Percentiles rank a stretch among this genome's conserved stretches.
These are phyloP conservation scores for Amaranthus tricolor DNA, from an alignment of 179 eudicot species.

Conservation along the genomic window DNA sequence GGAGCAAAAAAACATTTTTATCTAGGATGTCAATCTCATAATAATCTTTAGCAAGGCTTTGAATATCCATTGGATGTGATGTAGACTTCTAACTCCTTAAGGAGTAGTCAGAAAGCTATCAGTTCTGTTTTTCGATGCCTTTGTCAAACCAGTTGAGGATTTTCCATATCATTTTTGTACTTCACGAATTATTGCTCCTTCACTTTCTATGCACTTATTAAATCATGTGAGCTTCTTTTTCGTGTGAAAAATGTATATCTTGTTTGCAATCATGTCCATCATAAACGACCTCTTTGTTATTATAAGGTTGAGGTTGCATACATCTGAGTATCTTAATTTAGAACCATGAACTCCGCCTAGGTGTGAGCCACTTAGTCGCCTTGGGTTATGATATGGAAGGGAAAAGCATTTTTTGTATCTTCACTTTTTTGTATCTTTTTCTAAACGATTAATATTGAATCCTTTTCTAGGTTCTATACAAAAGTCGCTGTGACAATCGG, in stretches of 20 bases:
- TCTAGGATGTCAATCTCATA: not conserved
- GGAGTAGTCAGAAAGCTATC: not conserved
- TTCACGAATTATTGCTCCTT: not conserved
- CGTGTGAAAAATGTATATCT: too few species aligned
- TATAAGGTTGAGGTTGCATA: too few species aligned
- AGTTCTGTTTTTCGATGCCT: not conserved
- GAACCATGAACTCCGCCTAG: too few species aligned
- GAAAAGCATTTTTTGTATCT: too few species aligned
- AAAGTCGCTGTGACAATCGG: conserved; percentile 90
- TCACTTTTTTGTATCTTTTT: not conserved
- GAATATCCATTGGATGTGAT: not conserved
- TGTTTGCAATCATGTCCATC: too few species aligned
- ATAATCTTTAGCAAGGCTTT: not conserved
- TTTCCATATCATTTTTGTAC: not conserved
- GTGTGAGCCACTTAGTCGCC: too few species aligned
- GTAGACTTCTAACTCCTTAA: not conserved
- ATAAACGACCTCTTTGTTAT: too few species aligned
- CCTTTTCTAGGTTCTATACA: conserved; percentile 68
- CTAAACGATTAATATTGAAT: conserved; percentile 7
- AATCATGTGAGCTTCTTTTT: too few species aligned
- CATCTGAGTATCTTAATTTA: too few species aligned
- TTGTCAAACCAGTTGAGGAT: not conserved
- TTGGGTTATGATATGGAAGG: too few species aligned
- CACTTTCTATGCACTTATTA: not conserved
- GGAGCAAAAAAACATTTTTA: not conserved